phyloP scores from a whole-genome alignment of 441 rosid species.

The Gossypium armourianum region DNA sequence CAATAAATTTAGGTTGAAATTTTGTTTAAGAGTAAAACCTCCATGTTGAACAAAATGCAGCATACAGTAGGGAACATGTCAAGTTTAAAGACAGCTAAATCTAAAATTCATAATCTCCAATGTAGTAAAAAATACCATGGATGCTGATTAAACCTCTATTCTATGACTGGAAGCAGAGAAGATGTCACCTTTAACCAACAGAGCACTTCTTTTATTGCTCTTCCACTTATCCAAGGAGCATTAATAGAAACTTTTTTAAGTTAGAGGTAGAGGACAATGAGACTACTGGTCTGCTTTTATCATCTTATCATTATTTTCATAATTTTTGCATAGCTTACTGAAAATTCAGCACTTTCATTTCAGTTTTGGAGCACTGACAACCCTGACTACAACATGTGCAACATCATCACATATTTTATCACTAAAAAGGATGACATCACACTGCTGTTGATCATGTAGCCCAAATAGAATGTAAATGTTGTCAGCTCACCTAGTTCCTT shows the following conservation, averaged over 20 bases:
- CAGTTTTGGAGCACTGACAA: not conserved
- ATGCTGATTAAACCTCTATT: constrained; percentile 7
- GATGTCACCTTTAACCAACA: not conserved
- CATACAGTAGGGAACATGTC: not conserved
- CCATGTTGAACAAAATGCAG: not conserved
- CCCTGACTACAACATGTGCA: not conserved
- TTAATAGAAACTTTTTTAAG: not conserved
- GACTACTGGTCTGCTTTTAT: not conserved
- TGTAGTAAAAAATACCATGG: not conserved
- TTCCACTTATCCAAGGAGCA: not conserved
- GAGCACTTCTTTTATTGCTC: not conserved
- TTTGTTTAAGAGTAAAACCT: not conserved
- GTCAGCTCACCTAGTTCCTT: not conserved
- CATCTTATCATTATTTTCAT: not conserved
- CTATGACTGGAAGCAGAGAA: not conserved
- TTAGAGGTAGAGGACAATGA: not conserved
- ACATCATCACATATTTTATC: not conserved
- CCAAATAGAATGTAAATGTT: not conserved
- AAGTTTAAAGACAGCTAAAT: not conserved
- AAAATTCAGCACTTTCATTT: not conserved
- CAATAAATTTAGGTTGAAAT: not conserved
- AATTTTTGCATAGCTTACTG: not conserved
- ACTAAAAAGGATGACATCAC: not conserved
- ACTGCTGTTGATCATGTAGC: not conserved
- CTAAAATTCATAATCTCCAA: not conserved